Evolutionary conservation across 1,139 yeast species (phyloP), one percentile per base, ranked within the genome.

Genomic region (Lodderomyces beijingensis): DNA sequence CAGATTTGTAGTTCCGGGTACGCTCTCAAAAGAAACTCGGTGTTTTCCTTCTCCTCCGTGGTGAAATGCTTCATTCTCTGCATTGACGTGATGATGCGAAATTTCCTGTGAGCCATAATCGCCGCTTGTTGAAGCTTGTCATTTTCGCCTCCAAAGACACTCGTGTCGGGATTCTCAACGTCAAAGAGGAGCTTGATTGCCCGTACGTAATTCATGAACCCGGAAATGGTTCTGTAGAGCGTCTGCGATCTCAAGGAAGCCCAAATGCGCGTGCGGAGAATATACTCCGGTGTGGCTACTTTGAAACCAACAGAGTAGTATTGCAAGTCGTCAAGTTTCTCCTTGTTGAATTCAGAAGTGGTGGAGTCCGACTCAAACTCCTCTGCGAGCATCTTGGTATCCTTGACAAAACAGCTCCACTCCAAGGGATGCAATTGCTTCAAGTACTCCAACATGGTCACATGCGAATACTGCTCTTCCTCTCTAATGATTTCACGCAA

Each of bases 201-300:
- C 13, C 73, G 52, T 6, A 74, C 65, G 43, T 74, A 74, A 44
- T 74, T 73, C 79, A 73, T 73, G 41, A 74, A 74, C 1, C 79
- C 79, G 1, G 77, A 62, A 12, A 74, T 61, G 1, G 79, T 74
- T 33, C 79, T 57, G 41, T 68, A 74, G 15, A 74, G 53, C 0
- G 80, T 74, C 46, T 74, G 80, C 2, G 76, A 62, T 44, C 79
- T 56, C 32, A 74, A 53, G 0, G 79, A 73, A 1, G 79, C 78
- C 79, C 80, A 74, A 12, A 74, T 65, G 42, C 79, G 49, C 1
- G 79, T 73, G 45, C 79, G 54, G 36, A 73, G 46, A 15, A 70
- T 61, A 43, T 69, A 72, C 33, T 71, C 77, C 0, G 78, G 78
- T 0, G 77, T 64, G 1, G 77, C 76, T 26, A 70, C 59, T 43